Conservation (phyloP, 2,329 filamentous ascomycete genomes). For the Plenodomus tracheiphilus region DNA sequence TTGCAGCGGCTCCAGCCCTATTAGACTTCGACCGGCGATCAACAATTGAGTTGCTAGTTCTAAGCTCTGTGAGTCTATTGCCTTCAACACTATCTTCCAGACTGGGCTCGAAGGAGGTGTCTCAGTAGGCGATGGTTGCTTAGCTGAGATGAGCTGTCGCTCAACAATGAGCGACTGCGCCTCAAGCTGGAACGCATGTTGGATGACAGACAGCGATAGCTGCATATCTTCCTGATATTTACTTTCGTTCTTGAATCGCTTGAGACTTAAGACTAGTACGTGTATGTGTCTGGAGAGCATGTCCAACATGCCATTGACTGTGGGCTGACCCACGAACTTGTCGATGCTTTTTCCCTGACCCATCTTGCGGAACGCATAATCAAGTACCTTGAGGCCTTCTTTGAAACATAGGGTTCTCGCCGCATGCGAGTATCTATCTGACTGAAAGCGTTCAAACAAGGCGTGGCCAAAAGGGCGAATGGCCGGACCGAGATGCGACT, state of each 20-base stretch:
- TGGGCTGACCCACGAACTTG: constrained; percentile 47
- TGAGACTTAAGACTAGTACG: constrained; percentile 39
- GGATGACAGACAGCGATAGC: constrained; percentile 66
- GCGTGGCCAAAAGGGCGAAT: constrained; percentile 78
- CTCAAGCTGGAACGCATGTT: constrained; percentile 69
- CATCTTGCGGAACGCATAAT: constrained; percentile 40
- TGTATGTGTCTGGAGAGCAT: constrained; percentile 63
- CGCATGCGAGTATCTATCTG: constrained; percentile 57
- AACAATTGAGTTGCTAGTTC: constrained; percentile 75
- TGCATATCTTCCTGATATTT: constrained; percentile 41
- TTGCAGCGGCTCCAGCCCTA: constrained; percentile 73
- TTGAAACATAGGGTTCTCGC: constrained; percentile 65
- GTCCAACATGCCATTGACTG: constrained; percentile 62
- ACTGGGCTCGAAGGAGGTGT: constrained; percentile 71
- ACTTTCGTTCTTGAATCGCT: constrained; percentile 29
- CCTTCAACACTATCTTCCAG: constrained; percentile 75
- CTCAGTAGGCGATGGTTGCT: constrained; percentile 65
- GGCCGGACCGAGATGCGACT: constrained; percentile 75
- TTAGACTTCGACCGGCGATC: constrained; percentile 68
- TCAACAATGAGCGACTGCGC: constrained; percentile 71
- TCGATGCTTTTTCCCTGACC: constrained; percentile 36
- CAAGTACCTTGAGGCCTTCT: constrained; percentile 55
- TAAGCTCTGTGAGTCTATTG: constrained; percentile 68
- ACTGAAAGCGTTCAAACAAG: constrained; percentile 68
- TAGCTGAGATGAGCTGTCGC: constrained; percentile 65